Evolutionary conservation across 164 flowering plant species (phyloP).

Genomic region (Stephania cephalantha): DNA sequence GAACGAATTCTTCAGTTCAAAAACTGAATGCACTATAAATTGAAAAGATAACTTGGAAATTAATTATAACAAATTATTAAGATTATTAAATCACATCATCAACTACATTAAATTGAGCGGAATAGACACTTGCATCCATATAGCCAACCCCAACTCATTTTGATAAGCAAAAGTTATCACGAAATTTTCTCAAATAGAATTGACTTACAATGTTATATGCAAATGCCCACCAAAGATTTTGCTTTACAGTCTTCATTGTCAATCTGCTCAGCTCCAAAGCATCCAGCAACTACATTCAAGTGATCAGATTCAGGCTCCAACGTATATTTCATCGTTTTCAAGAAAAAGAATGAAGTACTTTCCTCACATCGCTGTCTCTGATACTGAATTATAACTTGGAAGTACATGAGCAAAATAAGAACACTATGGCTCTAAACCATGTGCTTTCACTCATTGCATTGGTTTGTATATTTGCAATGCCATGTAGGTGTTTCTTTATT

Average conservation of each 20-base stretch:
- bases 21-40: too few relatives aligned
- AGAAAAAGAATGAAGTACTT: not conserved
- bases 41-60: too few relatives aligned
- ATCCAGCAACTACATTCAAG: conserved; percentile 65
- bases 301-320: conserved; percentile 10
- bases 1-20: too few relatives aligned
- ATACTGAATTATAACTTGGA: not conserved
- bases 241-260: conserved; percentile 89
- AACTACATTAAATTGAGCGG: too few relatives aligned
- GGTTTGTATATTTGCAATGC: too few relatives aligned
- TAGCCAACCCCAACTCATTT: too few relatives aligned
- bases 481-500: too few relatives aligned
- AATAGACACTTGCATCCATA: too few relatives aligned
- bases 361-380: not conserved
- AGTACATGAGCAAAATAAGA: not conserved
- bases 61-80: too few relatives aligned
- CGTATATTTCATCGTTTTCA: not conserved
- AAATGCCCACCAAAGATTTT: conserved; percentile 99
- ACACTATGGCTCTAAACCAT: too few relatives aligned
- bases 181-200: not conserved
- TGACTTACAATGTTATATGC: conserved; percentile 81
- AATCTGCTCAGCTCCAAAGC: conserved; percentile 84
- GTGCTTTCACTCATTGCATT: too few relatives aligned
- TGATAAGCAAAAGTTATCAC: not conserved
- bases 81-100: too few relatives aligned